Percentiles rank a stretch among this genome's conserved stretches.
phyloP scores from a whole-genome alignment of 1,284 basidiomycete species.

The Stereum hirsutum region DNA sequence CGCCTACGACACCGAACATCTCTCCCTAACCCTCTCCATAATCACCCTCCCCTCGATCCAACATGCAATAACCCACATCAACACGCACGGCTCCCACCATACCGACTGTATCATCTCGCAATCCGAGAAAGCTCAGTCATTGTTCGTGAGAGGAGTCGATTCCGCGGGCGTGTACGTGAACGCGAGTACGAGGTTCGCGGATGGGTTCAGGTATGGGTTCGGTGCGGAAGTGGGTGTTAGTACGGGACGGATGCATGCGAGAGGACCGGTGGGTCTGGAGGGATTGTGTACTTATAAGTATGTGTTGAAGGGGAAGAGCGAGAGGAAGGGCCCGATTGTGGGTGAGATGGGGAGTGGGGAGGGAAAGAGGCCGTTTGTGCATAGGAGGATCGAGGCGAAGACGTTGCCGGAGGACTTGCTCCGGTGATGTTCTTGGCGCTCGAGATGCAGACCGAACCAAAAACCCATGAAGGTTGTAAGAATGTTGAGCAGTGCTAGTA shows the following conservation, averaged over 20 bases:
- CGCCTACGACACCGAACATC: constrained; percentile 85
- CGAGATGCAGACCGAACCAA: too few relatives aligned
- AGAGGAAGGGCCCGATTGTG: constrained; percentile 71
- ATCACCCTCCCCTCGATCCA: constrained; percentile 61
- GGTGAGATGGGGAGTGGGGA: constrained; percentile 70
- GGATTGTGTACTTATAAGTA: constrained; percentile 96
- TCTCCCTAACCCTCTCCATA: constrained; percentile 79
- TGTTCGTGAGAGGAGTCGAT: constrained; percentile 84
- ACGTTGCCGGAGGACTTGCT: too few relatives aligned
- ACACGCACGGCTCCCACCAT: constrained; percentile 89
- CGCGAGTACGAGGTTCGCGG: constrained; percentile 91
- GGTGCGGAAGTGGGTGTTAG: constrained; percentile 98
- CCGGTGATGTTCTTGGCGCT: too few relatives aligned
- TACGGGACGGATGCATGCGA: constrained; percentile 93
- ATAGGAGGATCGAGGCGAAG: constrained; percentile 45
- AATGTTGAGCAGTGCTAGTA: too few relatives aligned
- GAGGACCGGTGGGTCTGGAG: constrained; percentile 94
- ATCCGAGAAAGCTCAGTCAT: constrained; percentile 49
- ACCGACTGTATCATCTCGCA: constrained; percentile 95
- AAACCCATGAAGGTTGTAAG: too few relatives aligned
- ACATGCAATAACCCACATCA: constrained; percentile 84
- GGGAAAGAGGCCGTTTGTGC: constrained; percentile 73
- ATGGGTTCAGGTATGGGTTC: constrained; percentile 95
- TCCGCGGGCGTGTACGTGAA: constrained; percentile 94
- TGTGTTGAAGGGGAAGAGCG: constrained; percentile 68